These are phyloP conservation scores for Auricularia sp. DNA, from an alignment of 768 basidiomycete species.

Conservation along the genomic window DNA sequence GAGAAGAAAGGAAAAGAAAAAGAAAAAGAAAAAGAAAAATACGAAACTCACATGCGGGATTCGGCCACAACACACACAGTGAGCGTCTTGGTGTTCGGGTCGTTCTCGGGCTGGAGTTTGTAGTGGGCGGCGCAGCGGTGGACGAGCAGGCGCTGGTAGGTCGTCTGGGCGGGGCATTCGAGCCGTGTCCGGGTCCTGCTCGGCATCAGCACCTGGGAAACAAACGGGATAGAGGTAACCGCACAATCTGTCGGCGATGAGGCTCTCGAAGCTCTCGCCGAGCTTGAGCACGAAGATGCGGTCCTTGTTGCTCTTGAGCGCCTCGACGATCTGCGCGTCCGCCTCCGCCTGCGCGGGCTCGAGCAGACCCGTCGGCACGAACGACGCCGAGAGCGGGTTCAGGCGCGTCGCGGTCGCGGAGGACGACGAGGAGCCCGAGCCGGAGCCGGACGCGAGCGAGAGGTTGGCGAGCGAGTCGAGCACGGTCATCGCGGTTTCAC, in stretches of 20 bases:
- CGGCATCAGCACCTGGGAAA: too few relatives aligned
- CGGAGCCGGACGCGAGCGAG: not conserved
- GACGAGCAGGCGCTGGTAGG: conserved; percentile 78
- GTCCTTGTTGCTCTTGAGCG: conserved; percentile 72
- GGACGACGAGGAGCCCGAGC: not conserved
- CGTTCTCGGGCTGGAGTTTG: conserved; percentile 60
- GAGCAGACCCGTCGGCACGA: not conserved
- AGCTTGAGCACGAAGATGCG: conserved; percentile 79
- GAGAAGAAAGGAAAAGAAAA: not conserved
- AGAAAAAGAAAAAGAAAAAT: not conserved
- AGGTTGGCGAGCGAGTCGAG: not conserved
- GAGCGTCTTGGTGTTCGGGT: conserved; percentile 54
- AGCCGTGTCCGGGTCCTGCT: conserved; percentile 36
- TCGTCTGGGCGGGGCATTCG: conserved; percentile 58
- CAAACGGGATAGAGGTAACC: conserved; percentile 13
- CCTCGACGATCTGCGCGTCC: conserved; percentile 76
- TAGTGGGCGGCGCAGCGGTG: conserved; percentile 82
- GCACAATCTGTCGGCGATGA: conserved; percentile 67
- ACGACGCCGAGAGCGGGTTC: not conserved
- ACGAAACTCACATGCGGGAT: conserved; percentile 59
- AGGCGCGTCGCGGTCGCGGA: not conserved
- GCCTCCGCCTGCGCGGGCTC: conserved; percentile 32
- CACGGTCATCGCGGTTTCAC: not conserved
- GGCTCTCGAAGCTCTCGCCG: conserved; percentile 74
- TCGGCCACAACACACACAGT: conserved; percentile 47